Percentiles rank a stretch among this genome's conserved stretches.
phyloP scores from a whole-genome alignment of 805 yeast genomes.

The Wickerhamiella cacticola region DNA sequence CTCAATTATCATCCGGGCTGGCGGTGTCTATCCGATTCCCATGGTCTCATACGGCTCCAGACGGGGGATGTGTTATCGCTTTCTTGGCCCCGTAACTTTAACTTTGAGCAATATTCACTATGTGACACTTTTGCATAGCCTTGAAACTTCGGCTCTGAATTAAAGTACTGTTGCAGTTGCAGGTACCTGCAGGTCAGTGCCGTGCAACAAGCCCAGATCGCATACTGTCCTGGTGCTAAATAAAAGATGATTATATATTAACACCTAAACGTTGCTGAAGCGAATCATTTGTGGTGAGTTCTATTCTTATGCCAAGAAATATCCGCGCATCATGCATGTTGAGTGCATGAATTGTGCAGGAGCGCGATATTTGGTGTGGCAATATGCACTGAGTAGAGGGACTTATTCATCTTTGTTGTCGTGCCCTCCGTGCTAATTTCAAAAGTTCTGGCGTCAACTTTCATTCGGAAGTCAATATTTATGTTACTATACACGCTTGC shows the following conservation, averaged over 20 bases:
- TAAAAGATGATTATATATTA: not conserved
- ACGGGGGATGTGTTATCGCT: too few relatives aligned
- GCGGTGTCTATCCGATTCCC: too few relatives aligned
- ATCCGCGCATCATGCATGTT: not conserved
- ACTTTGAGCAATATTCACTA: not conserved
- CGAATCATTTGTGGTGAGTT: too few relatives aligned
- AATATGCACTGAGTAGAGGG: constrained; percentile 2
- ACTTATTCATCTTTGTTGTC: constrained; percentile 11
- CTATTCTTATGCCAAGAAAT: not conserved
- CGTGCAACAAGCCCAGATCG: not conserved
- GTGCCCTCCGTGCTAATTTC: constrained; percentile 2
- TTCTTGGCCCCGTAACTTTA: too few relatives aligned
- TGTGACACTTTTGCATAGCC: not conserved
- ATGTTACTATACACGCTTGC: not conserved
- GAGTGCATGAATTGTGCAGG: constrained; percentile 1
- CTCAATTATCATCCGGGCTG: not conserved
- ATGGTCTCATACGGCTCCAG: too few relatives aligned
- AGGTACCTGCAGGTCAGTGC: not conserved
- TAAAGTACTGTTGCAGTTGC: constrained; percentile 7
- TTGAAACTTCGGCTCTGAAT: constrained; percentile 1
- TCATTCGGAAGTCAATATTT: not conserved
- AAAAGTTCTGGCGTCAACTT: not conserved
- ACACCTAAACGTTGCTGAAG: too few relatives aligned
- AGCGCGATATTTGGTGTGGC: constrained; percentile 8
- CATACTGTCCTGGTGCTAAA: not conserved